Evolutionary conservation across 2,329 filamentous ascomycete species (phyloP).

Genomic region (Fusarium nisikadoi): DNA sequence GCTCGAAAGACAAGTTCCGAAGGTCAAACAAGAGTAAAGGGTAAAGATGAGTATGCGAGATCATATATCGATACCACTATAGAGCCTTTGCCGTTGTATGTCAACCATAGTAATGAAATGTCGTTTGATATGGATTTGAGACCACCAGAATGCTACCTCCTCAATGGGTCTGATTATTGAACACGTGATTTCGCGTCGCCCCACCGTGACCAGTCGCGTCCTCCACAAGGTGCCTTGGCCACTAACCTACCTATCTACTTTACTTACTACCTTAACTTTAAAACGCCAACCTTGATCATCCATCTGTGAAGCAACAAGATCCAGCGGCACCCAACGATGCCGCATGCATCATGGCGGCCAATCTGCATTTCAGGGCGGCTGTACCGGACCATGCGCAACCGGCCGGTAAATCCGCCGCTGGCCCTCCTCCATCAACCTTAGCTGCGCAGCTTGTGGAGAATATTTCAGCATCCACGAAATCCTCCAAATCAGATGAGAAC

Average conservation of each 20-base stretch:
- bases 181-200: slow-evolving; percentile 41
- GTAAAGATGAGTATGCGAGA: neutral
- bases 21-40: neutral
- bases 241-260: neutral
- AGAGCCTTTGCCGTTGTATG: neutral
- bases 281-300: neutral
- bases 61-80: neutral
- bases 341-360: slow-evolving; percentile 45
- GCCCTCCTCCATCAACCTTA: slow-evolving; percentile 79
- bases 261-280: neutral
- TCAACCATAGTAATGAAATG: neutral
- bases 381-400: slow-evolving; percentile 29
- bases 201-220: slow-evolving; percentile 36
- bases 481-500: slow-evolving; percentile 71
- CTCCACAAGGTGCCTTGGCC: neutral
- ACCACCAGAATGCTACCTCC: neutral
- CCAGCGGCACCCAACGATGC: slow-evolving; percentile 38
- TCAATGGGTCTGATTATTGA: neutral
- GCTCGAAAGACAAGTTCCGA: neutral
- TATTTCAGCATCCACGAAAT: slow-evolving; percentile 72
- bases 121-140: neutral
- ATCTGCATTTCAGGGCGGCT: slow-evolving; percentile 33
- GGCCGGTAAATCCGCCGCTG: slow-evolving; percentile 30
- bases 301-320: slow-evolving; percentile 6
- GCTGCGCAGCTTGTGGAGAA: slow-evolving; percentile 89